Evolutionary conservation across 805 yeast species (phyloP).

Genomic region (Suhomyces canberraensis): DNA sequence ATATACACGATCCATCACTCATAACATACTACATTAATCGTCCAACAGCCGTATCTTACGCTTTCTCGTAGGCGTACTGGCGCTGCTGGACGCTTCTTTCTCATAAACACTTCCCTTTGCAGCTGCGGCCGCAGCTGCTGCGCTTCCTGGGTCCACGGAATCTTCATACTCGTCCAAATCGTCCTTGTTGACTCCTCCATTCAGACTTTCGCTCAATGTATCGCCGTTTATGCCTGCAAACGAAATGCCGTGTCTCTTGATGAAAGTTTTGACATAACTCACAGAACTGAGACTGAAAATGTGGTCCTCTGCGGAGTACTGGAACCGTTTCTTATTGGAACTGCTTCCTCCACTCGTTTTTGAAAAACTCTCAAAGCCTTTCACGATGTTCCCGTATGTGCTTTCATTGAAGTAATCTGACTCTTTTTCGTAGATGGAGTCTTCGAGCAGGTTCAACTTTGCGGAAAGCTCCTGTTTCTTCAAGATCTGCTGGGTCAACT

Average conservation of each 20-base stretch:
- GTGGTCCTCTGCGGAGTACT: slow-evolving; percentile 71
- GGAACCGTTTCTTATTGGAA: slow-evolving; percentile 45
- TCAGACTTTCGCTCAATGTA: slow-evolving; percentile 1
- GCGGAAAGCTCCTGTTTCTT: slow-evolving; percentile 65
- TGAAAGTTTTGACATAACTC: slow-evolving; percentile 56
- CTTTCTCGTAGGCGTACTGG: slow-evolving; percentile 23
- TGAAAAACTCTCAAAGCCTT: slow-evolving; percentile 82
- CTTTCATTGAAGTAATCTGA: slow-evolving; percentile 73
- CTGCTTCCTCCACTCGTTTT: slow-evolving; percentile 37
- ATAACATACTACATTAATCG: too few relatives aligned
- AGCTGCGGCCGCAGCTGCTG: slow-evolving; percentile 1
- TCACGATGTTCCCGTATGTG: slow-evolving; percentile 75
- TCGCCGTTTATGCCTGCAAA: slow-evolving; percentile 14
- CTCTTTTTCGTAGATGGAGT: slow-evolving; percentile 74
- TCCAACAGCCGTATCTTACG: slow-evolving; percentile 26
- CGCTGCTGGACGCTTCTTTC: slow-evolving; percentile 3
- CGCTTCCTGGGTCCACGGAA: slow-evolving; percentile 25
- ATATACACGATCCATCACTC: too few relatives aligned
- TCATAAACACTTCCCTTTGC: slow-evolving; percentile 1
- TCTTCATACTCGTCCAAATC: slow-evolving; percentile 40
- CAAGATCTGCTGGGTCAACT: slow-evolving; percentile 59
- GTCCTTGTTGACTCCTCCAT: slow-evolving; percentile 17
- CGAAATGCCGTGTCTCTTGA: slow-evolving; percentile 43
- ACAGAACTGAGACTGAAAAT: slow-evolving; percentile 76
- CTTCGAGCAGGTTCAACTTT: slow-evolving; percentile 63